Percentiles rank a stretch among this genome's conserved stretches.
These are phyloP conservation scores for Penicillium sp. DNA, from an alignment of 2,329 filamentous ascomycete genomes.

Conservation along the genomic window DNA sequence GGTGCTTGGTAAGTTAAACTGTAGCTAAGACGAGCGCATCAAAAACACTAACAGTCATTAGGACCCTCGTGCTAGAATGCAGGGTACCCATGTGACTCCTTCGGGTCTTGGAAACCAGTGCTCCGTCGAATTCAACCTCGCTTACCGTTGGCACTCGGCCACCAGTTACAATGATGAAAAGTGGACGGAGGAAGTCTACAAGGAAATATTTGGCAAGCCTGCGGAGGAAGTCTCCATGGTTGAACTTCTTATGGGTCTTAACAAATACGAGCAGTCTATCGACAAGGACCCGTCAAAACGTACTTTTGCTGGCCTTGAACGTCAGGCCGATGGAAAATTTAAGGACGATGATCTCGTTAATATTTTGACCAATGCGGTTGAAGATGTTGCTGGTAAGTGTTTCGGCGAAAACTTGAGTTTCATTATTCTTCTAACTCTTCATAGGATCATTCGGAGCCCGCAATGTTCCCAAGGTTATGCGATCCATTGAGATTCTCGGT, in stretches of 20 bases:
- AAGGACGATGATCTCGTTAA: constrained; percentile 71
- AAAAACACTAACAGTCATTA: constrained; percentile 8
- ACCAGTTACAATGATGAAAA: constrained; percentile 71
- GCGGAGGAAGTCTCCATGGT: constrained; percentile 53
- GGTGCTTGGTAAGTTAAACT: constrained; percentile 56
- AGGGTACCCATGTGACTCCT: constrained; percentile 58
- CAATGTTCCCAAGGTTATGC: constrained; percentile 69
- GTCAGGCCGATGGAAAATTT: constrained; percentile 65
- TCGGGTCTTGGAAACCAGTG: constrained; percentile 76
- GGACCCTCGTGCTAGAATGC: constrained; percentile 69
- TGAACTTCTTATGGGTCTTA: constrained; percentile 61
- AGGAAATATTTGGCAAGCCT: constrained; percentile 59
- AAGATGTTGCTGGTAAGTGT: constrained; percentile 54
- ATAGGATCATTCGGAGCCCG: constrained; percentile 62
- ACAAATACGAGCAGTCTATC: constrained; percentile 59
- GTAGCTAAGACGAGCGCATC: background rate
- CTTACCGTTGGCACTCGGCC: constrained; percentile 82
- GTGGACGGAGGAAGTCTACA: constrained; percentile 71
- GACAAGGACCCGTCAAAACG: constrained; percentile 66
- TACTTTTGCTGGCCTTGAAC: constrained; percentile 62
- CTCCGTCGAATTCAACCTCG: constrained; percentile 83
- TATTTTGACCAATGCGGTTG: constrained; percentile 64
- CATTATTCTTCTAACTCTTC: background rate
- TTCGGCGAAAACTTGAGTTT: no score
- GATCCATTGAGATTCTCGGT: constrained; percentile 71